Evolutionary conservation across 495 filamentous ascomycete genomes (phyloP), one percentile per base, ranked within the genome.

Genomic region (Aspergillus diversus): DNA sequence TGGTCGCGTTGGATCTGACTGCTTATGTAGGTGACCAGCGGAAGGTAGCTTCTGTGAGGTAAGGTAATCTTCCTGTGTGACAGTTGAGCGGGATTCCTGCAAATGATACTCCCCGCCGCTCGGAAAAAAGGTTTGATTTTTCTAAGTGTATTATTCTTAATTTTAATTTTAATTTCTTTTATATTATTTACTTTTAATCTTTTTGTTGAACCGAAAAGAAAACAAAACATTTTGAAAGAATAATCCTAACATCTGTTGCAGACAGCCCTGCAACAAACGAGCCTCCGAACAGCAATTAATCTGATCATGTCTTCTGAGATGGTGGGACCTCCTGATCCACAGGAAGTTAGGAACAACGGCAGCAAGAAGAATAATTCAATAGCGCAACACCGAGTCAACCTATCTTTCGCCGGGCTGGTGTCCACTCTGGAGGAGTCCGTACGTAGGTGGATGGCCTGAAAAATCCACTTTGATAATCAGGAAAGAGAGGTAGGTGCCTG

Each of bases 1-100:
- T 27, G 46, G 43, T 31, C 42, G n/a, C 21, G 35, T 57, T 27
- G 21, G 57, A 47, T 59, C 43, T 4, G 12, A 37, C n/a, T 50
- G 39, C 9, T 12, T 12, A 43, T 43, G 39, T 16, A 1, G 16
- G 47, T 17, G 21, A 31, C 47, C 47, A 50, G 21, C 47, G 16
- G 39, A 61, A 47, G 39, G 49, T 50, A 43, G 49, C 50, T 32
- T 47, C 35, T 47, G 49, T 33, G 32, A 61, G 59, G 7, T 48
- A 37, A 42, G 21, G 21, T 27, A 27, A 27, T 27, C 21, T 15
- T 17, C 15, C 13, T 48, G 59, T 61, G 59, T 33, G 31, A 61
- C 59, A 3, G 31, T 55, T 43, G 33, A 49, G 9, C 17, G 39
- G 32, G 16, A 7, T 27, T 35, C 9, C 31, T 32, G 39, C 51